Evolutionary conservation across 148 eudicot genomes (phyloP).

Genomic region (Dysphania ambrosioides): DNA sequence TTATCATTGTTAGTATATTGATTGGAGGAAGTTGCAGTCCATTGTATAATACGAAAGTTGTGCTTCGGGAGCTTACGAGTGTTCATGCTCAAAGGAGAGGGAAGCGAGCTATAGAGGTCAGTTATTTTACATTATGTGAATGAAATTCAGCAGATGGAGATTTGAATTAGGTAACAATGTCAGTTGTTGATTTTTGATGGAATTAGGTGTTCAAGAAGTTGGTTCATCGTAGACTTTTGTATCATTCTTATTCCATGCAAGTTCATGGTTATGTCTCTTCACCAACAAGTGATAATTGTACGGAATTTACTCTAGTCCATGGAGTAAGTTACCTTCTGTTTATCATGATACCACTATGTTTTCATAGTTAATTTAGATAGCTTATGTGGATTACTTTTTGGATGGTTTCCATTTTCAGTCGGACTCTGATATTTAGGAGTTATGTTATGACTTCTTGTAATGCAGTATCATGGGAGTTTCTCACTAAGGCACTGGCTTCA

Average conservation of each 20-base stretch:
- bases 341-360: constrained; percentile 6
- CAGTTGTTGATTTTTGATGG: constrained; percentile 1
- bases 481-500: constrained; percentile 96
- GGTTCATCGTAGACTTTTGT: constrained; percentile 66
- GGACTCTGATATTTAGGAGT: not conserved
- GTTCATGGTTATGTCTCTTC: constrained; percentile 85
- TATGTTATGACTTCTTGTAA: not conserved
- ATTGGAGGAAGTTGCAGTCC: constrained; percentile 49
- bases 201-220: constrained; percentile 84
- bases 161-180: not conserved
- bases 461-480: constrained; percentile 94
- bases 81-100: constrained; percentile 92
- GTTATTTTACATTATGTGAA: constrained; percentile 8
- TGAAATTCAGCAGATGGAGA: not conserved
- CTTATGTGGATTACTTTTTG: not conserved
- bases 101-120: constrained; percentile 91
- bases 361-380: not conserved
- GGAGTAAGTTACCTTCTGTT: constrained; percentile 62
- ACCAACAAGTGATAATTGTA: constrained; percentile 45
- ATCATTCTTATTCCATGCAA: constrained; percentile 97
- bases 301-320: constrained; percentile 81
- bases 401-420: not conserved
- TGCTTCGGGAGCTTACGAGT: constrained; percentile 80
- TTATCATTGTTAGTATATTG: constrained; percentile 6
- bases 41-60: constrained; percentile 67